Evolutionary conservation across 2,329 filamentous ascomycete species (phyloP).

Genomic region (Exophiala alcalophila): DNA sequence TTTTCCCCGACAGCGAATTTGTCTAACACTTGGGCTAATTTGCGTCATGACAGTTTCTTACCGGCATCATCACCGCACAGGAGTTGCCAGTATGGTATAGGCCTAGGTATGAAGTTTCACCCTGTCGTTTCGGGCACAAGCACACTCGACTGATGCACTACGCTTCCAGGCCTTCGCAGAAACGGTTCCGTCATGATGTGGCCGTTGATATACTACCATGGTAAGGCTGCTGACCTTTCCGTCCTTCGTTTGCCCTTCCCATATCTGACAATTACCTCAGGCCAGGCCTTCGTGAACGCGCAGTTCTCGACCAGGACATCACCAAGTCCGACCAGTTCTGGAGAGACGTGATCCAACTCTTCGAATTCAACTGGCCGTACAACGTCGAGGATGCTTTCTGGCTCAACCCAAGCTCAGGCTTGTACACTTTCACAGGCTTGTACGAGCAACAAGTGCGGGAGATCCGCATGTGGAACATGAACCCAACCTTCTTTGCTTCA

Average conservation of each 20-base stretch:
- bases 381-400: neutral
- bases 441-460: slow-evolving; percentile 3
- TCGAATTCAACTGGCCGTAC: slow-evolving; percentile 7
- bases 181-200: slow-evolving; percentile 6
- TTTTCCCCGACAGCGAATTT: neutral
- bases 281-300: slow-evolving; percentile 8
- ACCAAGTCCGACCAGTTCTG: slow-evolving; percentile 6
- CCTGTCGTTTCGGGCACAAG: no score
- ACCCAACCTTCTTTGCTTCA: slow-evolving; percentile 1
- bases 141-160: neutral
- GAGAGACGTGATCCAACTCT: slow-evolving; percentile 2
- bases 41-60: slow-evolving; percentile 7
- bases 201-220: slow-evolving; percentile 14
- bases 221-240: no score
- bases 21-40: no score
- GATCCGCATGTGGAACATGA: slow-evolving; percentile 10
- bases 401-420: neutral
- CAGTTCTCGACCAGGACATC: neutral
- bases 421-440: neutral
- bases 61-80: neutral
- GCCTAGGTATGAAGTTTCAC: no score
- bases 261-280: no score
- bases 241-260: no score
- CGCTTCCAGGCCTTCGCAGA: slow-evolving; percentile 2
- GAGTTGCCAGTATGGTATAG: slow-evolving; percentile 11